Evolutionary conservation across 192 early-diverging fungal species (phyloP).

Genomic region (Backusella tarrabulga): DNA sequence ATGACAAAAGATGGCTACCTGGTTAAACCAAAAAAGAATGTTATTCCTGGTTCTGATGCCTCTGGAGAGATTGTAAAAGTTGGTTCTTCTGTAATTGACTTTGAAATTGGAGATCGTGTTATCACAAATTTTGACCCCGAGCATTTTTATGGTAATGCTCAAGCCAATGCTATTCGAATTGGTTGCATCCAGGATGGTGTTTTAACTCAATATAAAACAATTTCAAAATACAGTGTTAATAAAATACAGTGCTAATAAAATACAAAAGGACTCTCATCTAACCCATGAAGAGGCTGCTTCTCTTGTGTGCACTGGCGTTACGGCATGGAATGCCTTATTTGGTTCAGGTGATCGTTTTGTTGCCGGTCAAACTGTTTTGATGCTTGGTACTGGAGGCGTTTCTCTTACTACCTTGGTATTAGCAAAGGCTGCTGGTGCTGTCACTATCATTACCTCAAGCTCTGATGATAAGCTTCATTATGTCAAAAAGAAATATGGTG

Average conservation of each 20-base stretch:
- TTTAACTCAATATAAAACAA: neutral
- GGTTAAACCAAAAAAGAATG: neutral
- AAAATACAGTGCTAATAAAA: constrained; percentile 14
- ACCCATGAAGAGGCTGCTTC: constrained; percentile 3
- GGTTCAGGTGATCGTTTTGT: neutral
- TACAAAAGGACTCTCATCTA: neutral
- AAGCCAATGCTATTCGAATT: neutral
- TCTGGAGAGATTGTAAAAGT: constrained; percentile 10
- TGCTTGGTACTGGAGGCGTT: constrained; percentile 21
- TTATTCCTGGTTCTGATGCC: constrained; percentile 20
- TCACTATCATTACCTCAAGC: constrained; percentile 18
- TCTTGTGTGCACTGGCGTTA: constrained; percentile 23
- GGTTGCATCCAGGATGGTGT: constrained; percentile 9
- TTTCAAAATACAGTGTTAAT: neutral
- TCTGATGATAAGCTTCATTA: constrained; percentile 12
- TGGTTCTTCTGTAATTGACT: neutral
- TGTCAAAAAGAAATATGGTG: constrained; percentile 2
- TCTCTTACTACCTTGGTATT: constrained; percentile 13
- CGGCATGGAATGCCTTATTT: constrained; percentile 17
- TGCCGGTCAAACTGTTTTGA: constrained; percentile 3
- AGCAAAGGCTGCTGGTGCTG: constrained; percentile 14
- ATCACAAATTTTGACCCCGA: constrained; percentile 8
- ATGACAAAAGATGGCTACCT: neutral
- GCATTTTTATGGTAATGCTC: neutral
- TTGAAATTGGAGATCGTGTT: constrained; percentile 15